Evolutionary conservation across 2,329 filamentous ascomycete genomes (phyloP), one percentile per base, ranked within the genome.

Genomic region (Sclerotiophoma versabilis): DNA sequence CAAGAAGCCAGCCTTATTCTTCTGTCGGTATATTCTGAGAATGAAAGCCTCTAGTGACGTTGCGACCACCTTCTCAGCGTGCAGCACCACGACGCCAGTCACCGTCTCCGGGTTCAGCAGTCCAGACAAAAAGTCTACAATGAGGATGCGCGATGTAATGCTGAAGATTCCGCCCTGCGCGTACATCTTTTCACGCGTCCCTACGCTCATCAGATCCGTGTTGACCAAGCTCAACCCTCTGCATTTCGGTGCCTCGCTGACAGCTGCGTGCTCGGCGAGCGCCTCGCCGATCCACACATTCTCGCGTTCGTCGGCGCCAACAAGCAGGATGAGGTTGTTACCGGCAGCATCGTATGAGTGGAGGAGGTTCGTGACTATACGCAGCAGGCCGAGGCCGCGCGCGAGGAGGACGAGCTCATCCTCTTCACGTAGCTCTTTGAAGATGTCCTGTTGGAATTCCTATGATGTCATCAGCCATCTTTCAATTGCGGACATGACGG

Each of bases 251-350:
- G 91, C 84, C 76, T 87, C 88, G 79, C 92, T 97, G 72, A 96
- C 87, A 59, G 92, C 92, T 71, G 93, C 93, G 79, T 98, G 93
- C 77, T 99, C 95, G 20, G 95, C 95, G 71, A 99, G 80, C 25
- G 92, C 91, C 79, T 98, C 95, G 63, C 95, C 95, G 56, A 99
- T 92, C 93, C 93, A 98, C 50, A 89, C 88, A 84, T 97, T 97
- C 72, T 99, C 95, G 55, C 91, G 87, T 27, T 97, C 92, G 56
- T 95, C 90, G 29, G 95, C 93, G 9, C 92, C 93, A 34, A 98
- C 87, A 17, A 99, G 79, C 37, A 99, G 81, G 42, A 99, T 88
- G 49, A 99, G 80, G 70, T 96, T 98, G 77, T 95, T 96, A 12
- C 95, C 95, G 3, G 92, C 92, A 1, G 92, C 93, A 83, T 99